Evolutionary conservation across 2,329 filamentous ascomycete species (phyloP).

Genomic region (Epichloe typhina): DNA sequence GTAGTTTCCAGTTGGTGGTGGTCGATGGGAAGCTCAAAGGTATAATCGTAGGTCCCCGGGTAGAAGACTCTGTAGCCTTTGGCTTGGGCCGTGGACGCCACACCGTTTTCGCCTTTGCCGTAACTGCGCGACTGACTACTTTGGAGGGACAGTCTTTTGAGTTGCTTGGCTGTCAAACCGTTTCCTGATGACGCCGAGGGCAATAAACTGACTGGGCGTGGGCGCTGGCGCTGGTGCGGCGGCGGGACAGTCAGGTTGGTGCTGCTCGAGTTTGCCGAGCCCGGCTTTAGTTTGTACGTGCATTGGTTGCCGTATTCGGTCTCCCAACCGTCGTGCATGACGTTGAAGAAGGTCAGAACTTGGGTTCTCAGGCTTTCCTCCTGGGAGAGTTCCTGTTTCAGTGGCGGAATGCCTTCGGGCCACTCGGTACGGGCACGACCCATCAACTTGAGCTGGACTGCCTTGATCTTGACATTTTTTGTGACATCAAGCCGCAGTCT

Average conservation of each 20-base stretch:
- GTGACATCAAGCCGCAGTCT: conserved; percentile 69
- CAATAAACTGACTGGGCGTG: conserved; percentile 8
- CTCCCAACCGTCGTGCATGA: conserved; percentile 47
- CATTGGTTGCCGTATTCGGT: conserved; percentile 51
- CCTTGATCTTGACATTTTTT: conserved; percentile 94
- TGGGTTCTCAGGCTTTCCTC: conserved; percentile 79
- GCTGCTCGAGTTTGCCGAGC: conserved; percentile 21
- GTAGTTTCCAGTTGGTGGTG: conserved; percentile 82
- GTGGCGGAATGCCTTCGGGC: conserved; percentile 88
- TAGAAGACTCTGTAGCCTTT: conserved; percentile 81
- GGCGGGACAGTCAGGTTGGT: conserved; percentile 17
- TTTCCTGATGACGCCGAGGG: conserved; percentile 13
- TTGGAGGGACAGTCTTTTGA: conserved; percentile 62
- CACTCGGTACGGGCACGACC: conserved; percentile 84
- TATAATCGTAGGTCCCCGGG: conserved; percentile 52
- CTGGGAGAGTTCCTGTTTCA: conserved; percentile 72
- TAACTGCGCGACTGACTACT: conserved; percentile 77
- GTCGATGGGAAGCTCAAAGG: conserved; percentile 82
- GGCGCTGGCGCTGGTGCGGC: conserved; percentile 1
- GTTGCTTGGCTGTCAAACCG: conserved; percentile 30
- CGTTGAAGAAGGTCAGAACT: conserved; percentile 86
- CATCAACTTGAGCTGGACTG: conserved; percentile 72
- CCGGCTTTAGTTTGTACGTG: conserved; percentile 35
- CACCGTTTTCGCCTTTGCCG: conserved; percentile 59
- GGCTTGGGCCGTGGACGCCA: conserved; percentile 42